These are phyloP conservation scores for Botryobasidium botryosum DNA, from an alignment of 768 basidiomycete genomes.

Conservation along the genomic window DNA sequence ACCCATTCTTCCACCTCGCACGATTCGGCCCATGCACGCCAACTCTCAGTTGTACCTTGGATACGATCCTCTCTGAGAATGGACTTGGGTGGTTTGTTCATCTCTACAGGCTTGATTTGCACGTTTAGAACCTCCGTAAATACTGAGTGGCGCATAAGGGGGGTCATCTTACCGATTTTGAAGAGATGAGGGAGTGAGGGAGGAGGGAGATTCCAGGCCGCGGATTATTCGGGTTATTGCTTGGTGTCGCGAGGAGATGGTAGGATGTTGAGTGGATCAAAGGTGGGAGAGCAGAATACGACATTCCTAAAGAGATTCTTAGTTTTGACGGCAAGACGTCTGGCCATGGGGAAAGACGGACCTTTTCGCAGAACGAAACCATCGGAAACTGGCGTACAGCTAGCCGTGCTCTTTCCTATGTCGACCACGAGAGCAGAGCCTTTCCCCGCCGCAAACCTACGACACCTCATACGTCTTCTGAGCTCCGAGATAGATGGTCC, in stretches of 20 bases:
- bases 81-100: slow-evolving; percentile 44
- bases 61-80: slow-evolving; percentile 60
- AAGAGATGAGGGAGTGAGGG: slow-evolving; percentile 83
- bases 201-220: slow-evolving; percentile 44
- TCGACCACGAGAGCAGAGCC: slow-evolving; percentile 96
- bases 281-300: slow-evolving; percentile 54
- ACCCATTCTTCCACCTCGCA: slow-evolving; percentile 90
- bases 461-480: background rate
- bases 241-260: slow-evolving; percentile 39
- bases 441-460: slow-evolving; percentile 94
- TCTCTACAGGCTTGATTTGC: slow-evolving; percentile 48
- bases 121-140: background rate
- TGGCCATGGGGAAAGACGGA: slow-evolving; percentile 15
- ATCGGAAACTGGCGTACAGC: slow-evolving; percentile 90
- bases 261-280: slow-evolving; percentile 69
- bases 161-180: slow-evolving; percentile 35
- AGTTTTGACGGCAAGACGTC: background rate
- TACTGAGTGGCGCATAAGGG: background rate
- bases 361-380: slow-evolving; percentile 97
- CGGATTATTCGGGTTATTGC: slow-evolving; percentile 29
- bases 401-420: slow-evolving; percentile 75
- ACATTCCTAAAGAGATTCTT: slow-evolving; percentile 38
- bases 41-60: slow-evolving; percentile 56
- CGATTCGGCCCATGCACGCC: slow-evolving; percentile 63
- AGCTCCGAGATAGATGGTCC: background rate